Percentiles rank a stretch among this genome's conserved stretches.
These are phyloP conservation scores for Lodderomyces pseudojiufengensis DNA, from an alignment of 1,139 yeast genomes.

Conservation along the genomic window DNA sequence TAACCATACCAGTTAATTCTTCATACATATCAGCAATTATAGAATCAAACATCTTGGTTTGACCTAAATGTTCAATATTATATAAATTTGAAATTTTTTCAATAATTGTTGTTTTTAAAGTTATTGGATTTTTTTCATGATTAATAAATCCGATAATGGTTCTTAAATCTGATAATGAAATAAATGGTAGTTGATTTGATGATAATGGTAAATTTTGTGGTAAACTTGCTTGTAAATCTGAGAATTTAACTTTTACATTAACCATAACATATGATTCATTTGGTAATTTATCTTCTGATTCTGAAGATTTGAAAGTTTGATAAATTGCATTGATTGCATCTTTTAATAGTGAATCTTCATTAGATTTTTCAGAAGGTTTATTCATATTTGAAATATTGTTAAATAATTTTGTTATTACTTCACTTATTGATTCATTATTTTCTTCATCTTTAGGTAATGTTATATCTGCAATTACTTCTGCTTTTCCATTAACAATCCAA, in stretches of 20 bases:
- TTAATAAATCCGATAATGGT: conserved; percentile 61
- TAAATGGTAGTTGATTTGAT: conserved; percentile 47
- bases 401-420: conserved; percentile 25
- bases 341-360: conserved; percentile 30
- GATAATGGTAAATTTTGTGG: conserved; percentile 55
- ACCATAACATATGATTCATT: conserved; percentile 49
- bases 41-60: conserved; percentile 50
- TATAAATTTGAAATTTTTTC: conserved; percentile 54
- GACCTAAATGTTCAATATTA: conserved; percentile 43
- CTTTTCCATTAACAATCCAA: conserved; percentile 69
- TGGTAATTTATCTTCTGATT: conserved; percentile 6
- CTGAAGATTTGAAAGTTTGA: conserved; percentile 31
- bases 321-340: conserved; percentile 45
- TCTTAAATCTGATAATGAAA: conserved; percentile 56
- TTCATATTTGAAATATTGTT: conserved; percentile 21
- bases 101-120: conserved; percentile 55
- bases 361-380: conserved; percentile 11
- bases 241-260: conserved; percentile 60
- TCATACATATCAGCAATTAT: conserved; percentile 58
- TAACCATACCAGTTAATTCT: conserved; percentile 51
- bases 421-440: conserved; percentile 21
- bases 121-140: conserved; percentile 30
- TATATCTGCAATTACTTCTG: conserved; percentile 67
- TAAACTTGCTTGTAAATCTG: conserved; percentile 55
- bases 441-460: conserved; percentile 37